These are phyloP conservation scores for Yamadazyma phyllophila DNA, from an alignment of 805 yeast species.

Conservation along the genomic window DNA sequence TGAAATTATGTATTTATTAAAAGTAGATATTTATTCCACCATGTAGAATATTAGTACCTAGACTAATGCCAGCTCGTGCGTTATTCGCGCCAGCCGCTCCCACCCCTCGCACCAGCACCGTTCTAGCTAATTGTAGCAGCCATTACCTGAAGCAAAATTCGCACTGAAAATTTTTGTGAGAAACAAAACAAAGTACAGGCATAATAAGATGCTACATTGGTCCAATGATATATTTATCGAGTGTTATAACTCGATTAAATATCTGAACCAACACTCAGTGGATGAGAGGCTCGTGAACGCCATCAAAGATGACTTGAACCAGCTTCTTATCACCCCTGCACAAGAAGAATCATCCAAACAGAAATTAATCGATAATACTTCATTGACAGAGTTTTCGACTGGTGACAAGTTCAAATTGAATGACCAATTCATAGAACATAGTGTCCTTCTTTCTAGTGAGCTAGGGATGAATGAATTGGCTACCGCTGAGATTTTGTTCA, in stretches of 20 bases:
- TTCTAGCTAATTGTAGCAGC: too few species aligned
- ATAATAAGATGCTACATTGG: conserved; percentile 25
- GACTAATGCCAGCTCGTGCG: too few species aligned
- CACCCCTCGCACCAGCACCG: too few species aligned
- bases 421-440: conserved; percentile 58
- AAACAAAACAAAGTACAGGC: background rate
- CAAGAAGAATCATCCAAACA: conserved; percentile 49
- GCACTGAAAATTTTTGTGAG: conserved; percentile 5
- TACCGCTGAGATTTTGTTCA: conserved; percentile 65
- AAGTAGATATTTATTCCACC: too few species aligned
- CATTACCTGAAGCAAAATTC: too few species aligned
- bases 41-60: too few species aligned
- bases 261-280: conserved; percentile 6
- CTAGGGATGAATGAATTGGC: conserved; percentile 65
- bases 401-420: conserved; percentile 63
- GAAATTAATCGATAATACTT: conserved; percentile 37
- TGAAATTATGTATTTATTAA: too few species aligned
- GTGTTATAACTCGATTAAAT: conserved; percentile 45
- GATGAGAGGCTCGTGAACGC: conserved; percentile 21
- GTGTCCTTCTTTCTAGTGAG: conserved; percentile 55
- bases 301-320: conserved; percentile 46
- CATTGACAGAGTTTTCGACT: conserved; percentile 46
- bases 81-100: too few species aligned
- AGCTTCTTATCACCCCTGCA: conserved; percentile 39
- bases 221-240: conserved; percentile 40